Evolutionary conservation across 2,329 filamentous ascomycete species (phyloP), one percentile per base, ranked within the genome.

Genomic region (Diaporthe sp.): DNA sequence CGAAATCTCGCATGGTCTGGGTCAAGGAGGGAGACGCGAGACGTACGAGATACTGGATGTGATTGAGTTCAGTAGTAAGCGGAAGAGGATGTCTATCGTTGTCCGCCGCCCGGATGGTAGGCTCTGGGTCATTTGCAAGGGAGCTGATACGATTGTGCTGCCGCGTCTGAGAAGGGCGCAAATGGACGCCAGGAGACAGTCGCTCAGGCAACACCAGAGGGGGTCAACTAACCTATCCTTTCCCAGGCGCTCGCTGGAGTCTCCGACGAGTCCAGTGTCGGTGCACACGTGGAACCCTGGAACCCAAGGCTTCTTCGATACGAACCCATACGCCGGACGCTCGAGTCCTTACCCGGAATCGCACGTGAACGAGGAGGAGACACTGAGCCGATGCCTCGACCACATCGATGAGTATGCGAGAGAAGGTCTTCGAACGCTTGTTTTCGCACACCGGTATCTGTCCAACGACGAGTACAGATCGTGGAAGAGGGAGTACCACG

Each of bases 71-170:
- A 97, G 94, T 76, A 97, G 94, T 84, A 92, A 93, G 77, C 90
- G 96, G 34, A 98, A 98, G 85, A 90, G 96, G 55, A 98, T 98
- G 96, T 96, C 95, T 0, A 92, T 98, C 55, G 85, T 98, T 34
- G 91, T 98, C 3, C 92, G 94, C 22, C 95, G 94, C 82, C 95
- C 96, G 0, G 94, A 98, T 79, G 91, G 93, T 1, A 91, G 93
- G 15, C 92, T 98, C 65, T 96, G 93, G 80, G 86, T 98, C 2
- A 92, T 98, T 78, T 97, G 94, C 85, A 98, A 98, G 83, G 96
- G 96, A 6, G 96, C 96, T 4, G 96, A 98, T 83, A 96, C 94
- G 0, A 91, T 92, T 7, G 90, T 98, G 74, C 90, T 97, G 80
- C 93, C 94, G 49, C 90, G 95, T 4, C 87, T 98, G 12, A 94